Evolutionary conservation across 371 early-diverging fungal species (phyloP).

Genomic region (Mucor racemosus): DNA sequence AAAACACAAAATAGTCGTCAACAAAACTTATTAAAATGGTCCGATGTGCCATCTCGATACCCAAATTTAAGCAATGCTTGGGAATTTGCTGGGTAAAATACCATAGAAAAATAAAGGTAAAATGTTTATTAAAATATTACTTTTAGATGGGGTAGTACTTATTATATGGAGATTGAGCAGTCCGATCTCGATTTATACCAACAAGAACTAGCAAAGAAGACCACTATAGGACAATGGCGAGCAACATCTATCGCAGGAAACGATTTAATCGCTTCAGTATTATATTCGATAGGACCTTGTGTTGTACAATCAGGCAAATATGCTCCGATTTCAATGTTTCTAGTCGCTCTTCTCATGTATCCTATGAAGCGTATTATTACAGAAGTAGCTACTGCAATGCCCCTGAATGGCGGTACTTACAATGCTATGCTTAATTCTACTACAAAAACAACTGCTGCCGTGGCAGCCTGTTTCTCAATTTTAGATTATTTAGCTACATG

Average conservation of each 20-base stretch:
- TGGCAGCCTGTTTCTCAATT: constrained; percentile 54
- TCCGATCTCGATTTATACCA: constrained; percentile 30
- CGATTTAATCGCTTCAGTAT: constrained; percentile 55
- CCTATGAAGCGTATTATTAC: constrained; percentile 56
- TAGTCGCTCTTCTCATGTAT: constrained; percentile 53
- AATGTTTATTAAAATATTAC: not conserved
- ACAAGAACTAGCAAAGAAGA: constrained; percentile 13
- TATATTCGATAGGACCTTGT: constrained; percentile 59
- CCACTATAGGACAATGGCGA: constrained; percentile 46
- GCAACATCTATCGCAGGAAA: constrained; percentile 65
- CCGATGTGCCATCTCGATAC: constrained; percentile 40
- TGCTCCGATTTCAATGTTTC: constrained; percentile 58
- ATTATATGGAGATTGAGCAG: constrained; percentile 46
- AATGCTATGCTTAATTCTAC: constrained; percentile 54
- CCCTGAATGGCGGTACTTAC: constrained; percentile 64
- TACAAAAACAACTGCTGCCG: constrained; percentile 51
- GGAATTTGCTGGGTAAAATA: constrained; percentile 51
- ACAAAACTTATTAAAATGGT: constrained; percentile 38
- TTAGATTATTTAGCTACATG: constrained; percentile 61
- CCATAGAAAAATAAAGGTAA: not conserved
- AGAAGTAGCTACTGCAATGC: constrained; percentile 57
- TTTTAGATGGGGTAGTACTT: constrained; percentile 50
- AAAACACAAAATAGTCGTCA: constrained; percentile 28
- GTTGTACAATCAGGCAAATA: constrained; percentile 54
- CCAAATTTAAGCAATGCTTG: constrained; percentile 42